Evolutionary conservation across 108 stramenopile species (phyloP), one percentile per base, ranked within the genome.

Genomic region (Skeletonema menzelii): DNA sequence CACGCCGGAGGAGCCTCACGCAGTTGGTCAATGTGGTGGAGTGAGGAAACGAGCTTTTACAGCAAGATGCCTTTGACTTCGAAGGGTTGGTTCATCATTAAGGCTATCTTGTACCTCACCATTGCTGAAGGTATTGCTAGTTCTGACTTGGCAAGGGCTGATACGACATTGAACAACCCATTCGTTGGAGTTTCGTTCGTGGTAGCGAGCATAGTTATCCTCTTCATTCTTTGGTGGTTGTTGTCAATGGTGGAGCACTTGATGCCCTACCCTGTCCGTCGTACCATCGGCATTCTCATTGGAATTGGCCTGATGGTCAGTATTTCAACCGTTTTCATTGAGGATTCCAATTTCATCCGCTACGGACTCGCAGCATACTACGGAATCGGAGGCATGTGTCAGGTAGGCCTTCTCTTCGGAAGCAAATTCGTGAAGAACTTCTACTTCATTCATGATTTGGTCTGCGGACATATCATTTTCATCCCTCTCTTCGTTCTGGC

Each of bases 11-110:
- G 94, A 42, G 79, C 93, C 13, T 59, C 78, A 8, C 94, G 92
- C 79, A 92, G 94, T 72, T 98, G 97, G 96, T 85, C 89, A 14
- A 91, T 95, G 75, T 98, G 98, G 98, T 97, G 89, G 88, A 87
- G 80, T 69, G 98, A 97, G 68, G 98, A 98, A 76, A 97, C 90
- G 49, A 82, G 84, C 47, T 93, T 87, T 75, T 93, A 92, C 84
- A 91, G 86, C 64, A 86, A 74, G 12, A 85, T 98, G 80, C 82
- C 85, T 10, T 67, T 84, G 27, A 46, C 85, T 5, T 93, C 94
- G 44, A 97, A 98, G 79, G 24, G 85, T 24, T 81, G 95, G 69
- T 92, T 86, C 69, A 19, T 94, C 34, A 70, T 92, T 69, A 97
- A 97, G 69, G 81, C 91, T 19, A 82, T 85, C 20, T 63, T 97